A percentile compares a stretch with the other conserved stretches of the same genome.
Conservation (phyloP, 2,329 filamentous ascomycete genomes). For the Sclerotinia glacialis region DNA sequence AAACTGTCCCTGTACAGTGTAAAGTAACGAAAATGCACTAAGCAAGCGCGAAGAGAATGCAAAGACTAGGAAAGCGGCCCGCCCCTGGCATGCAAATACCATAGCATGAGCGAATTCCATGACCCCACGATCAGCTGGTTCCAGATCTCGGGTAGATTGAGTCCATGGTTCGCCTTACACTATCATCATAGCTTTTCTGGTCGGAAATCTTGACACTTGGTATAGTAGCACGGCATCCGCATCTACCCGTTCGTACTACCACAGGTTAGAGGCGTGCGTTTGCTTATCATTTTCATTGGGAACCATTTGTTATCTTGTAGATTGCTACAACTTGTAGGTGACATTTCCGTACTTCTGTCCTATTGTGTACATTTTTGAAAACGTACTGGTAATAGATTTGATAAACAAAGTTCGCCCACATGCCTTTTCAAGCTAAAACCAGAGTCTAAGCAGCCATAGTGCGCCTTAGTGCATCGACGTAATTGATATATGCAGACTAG, state of each 20-base stretch:
- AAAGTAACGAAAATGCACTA: slow-evolving; percentile 16
- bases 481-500: neutral
- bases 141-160: slow-evolving; percentile 22
- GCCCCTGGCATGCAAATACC: slow-evolving; percentile 7
- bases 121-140: slow-evolving; percentile 21
- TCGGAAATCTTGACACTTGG: slow-evolving; percentile 17
- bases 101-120: slow-evolving; percentile 8
- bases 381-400: neutral
- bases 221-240: slow-evolving; percentile 11
- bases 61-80: slow-evolving; percentile 3
- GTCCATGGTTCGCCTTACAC: neutral
- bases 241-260: slow-evolving; percentile 15
- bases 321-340: slow-evolving; percentile 3
- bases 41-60: slow-evolving; percentile 19
- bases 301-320: slow-evolving; percentile 7
- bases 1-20: neutral
- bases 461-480: neutral
- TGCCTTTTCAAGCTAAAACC: slow-evolving; percentile 6
- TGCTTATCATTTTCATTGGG: slow-evolving; percentile 12
- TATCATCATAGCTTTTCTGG: neutral
- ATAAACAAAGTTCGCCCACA: slow-evolving; percentile 13
- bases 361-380: neutral
- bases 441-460: neutral
- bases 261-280: neutral
- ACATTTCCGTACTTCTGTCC: neutral